Evolutionary conservation across 2,329 filamentous ascomycete species (phyloP), one percentile per base, ranked within the genome.

Genomic region (Nemania sp.): DNA sequence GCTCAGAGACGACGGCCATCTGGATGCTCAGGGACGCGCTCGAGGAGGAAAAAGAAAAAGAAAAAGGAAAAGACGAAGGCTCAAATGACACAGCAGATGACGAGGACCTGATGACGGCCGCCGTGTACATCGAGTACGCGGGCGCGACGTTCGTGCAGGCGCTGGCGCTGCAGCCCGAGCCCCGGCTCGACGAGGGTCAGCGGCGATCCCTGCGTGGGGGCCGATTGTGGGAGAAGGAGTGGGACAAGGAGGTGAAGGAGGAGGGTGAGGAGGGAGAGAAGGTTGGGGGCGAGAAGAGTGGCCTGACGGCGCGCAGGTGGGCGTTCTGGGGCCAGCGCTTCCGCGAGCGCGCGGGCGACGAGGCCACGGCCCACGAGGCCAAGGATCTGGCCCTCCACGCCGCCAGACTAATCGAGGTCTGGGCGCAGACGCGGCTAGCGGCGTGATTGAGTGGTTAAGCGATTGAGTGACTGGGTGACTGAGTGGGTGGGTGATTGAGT

Each of bases 21-120:
- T 73, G 71, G 72, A 71, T 71, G 65, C 40, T 74, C 49, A 60
- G 72, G 9, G 62, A 57, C 2, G 70, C 68, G 18, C 60, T 74
- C 5, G 72, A 74, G 52, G 56, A 70, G 46, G 46, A 57, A 69
- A 9, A 20, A 20, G 9, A 29, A 54, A 2, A 3, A 5, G 55
- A 43, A 10, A 45, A 42, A 34, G 12, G 13, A 15, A 35, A 17
- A 32, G 25, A 21, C 15, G 2, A 15, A 39, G 17, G 47, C 15
- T 17, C 67, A 6, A n/a, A n/a, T n/a, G n/a, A n/a, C n/a, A n/a
- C n/a, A n/a, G n/a, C n/a, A n/a, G n/a, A n/a, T n/a, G 66, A 73
- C 12, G 62, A 59, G 7, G 63, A 59, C 7, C 54, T 74, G 13
- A 58, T 60, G 40, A 60, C 56, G 1, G 72, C 71, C 4, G 68